These are phyloP conservation scores for Podospora bellae-mahoneyi DNA, from an alignment of 495 filamentous ascomycete genomes.

Conservation along the genomic window DNA sequence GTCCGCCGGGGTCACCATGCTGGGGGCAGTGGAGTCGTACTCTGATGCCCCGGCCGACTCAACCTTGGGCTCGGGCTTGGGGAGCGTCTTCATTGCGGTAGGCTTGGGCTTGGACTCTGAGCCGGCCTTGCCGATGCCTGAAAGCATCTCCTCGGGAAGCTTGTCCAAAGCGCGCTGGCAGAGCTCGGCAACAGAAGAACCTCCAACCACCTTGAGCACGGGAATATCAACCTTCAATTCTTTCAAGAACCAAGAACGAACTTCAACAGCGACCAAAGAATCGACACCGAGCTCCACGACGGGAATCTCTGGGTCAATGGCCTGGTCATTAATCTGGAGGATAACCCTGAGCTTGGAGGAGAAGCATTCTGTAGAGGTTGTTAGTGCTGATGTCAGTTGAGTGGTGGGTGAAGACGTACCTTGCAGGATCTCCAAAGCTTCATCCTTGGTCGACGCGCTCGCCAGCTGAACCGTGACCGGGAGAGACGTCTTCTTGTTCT, in stretches of 20 bases:
- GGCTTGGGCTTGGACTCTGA: background rate
- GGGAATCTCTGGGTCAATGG: constrained; percentile 1
- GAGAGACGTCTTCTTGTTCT: constrained; percentile 6
- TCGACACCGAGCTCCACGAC: constrained; percentile 39
- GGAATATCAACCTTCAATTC: constrained; percentile 44
- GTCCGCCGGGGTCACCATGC: background rate
- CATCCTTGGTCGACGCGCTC: background rate
- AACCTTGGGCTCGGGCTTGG: background rate
- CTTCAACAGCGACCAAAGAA: constrained; percentile 44
- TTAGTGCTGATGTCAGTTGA: background rate
- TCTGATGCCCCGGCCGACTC: background rate
- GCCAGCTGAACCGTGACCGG: background rate
- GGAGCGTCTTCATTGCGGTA: background rate
- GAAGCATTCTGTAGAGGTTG: background rate
- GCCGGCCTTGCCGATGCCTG: background rate
- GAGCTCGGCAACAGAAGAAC: constrained; percentile 33
- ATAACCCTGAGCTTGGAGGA: constrained; percentile 14
- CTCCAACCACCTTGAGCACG: constrained; percentile 48
- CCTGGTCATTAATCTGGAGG: constrained; percentile 12
- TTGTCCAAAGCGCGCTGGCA: constrained; percentile 16
- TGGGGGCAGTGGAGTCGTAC: background rate
- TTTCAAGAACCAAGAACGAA: constrained; percentile 43
- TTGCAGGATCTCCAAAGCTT: constrained; percentile 2
- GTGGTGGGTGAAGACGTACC: background rate
- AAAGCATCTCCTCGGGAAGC: background rate